Percentiles rank a stretch among this genome's conserved stretches.
These are phyloP conservation scores for Orbilia brochopaga DNA, from an alignment of 2,329 filamentous ascomycete species.

Conservation along the genomic window DNA sequence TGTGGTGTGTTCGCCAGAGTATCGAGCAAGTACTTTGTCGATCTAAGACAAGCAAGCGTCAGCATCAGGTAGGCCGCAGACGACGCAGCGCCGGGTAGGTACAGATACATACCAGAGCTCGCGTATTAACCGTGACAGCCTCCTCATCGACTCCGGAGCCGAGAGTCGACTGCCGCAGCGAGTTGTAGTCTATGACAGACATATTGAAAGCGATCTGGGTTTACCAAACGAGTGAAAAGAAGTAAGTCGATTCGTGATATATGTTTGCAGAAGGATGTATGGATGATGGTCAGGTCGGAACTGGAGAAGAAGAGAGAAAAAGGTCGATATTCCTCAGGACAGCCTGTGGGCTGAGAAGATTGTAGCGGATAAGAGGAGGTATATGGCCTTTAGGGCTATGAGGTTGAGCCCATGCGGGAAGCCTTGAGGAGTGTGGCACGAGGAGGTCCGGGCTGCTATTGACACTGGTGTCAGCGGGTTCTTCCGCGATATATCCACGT, in stretches of 20 bases:
- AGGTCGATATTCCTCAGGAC: too few relatives aligned
- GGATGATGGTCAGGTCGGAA: neutral
- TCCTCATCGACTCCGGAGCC: conserved; percentile 88
- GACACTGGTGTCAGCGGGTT: neutral
- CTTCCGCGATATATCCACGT: neutral
- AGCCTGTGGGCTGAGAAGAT: too few relatives aligned
- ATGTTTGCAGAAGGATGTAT: conserved; percentile 1
- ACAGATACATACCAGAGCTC: conserved; percentile 67
- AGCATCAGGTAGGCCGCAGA: neutral
- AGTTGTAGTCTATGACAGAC: conserved; percentile 70
- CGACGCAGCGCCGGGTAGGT: neutral
- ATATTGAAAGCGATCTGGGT: conserved; percentile 10
- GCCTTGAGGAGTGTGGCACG: neutral
- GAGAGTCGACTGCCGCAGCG: conserved; percentile 85
- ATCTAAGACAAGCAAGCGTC: conserved; percentile 62
- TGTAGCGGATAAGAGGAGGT: too few relatives aligned
- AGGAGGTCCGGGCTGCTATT: neutral
- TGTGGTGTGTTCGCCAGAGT: conserved; percentile 92
- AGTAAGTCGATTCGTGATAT: neutral
- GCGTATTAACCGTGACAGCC: conserved; percentile 95
- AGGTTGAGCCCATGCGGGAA: neutral
- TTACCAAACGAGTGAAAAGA: conserved; percentile 7
- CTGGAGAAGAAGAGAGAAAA: too few relatives aligned
- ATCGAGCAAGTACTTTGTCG: conserved; percentile 94
- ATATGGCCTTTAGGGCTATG: neutral